Evolutionary conservation across 306 rosid genomes (phyloP), one percentile per base, ranked within the genome.

Genomic region (Sophora flavescens): DNA sequence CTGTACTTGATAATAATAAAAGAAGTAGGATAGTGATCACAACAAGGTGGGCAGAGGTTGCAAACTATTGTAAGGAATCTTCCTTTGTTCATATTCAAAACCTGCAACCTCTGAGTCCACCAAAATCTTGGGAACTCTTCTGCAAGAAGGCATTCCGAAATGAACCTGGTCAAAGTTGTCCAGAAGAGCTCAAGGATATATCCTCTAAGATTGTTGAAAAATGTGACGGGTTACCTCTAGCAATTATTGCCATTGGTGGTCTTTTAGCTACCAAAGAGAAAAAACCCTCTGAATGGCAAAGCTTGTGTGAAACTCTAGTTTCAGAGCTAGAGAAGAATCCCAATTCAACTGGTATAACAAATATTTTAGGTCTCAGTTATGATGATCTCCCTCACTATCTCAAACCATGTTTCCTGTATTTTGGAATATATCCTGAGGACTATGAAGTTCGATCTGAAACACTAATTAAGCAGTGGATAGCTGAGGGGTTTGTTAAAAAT

Each of bases 1-100:
- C 17, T 53, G 3, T 52, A 0, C 0, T 4, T 8, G 48, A 41
- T 41, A 5, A 17, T 15, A 16, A 71, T 7, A 39, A 32, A 0
- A 16, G 28, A 63, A 79, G 78, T 41, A 70, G 15, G 39, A 32
- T 79, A 50, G 0, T 78, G 0, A 71, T 71, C 4, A 79, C 83
- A 4, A 62, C 78, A 0, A 72, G 67, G 6, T 5, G 5, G 0
- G 1, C 1, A 1, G n/a, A 13, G 0, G 74, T 79, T 28, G 72
- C 1, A 0, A 0, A 2, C 0, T 9, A 2, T 4, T 61, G 50
- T 62, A 51, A 4, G 7, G 11, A 0, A 15, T 61, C 14, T 60
- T 28, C 58, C 1, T n/a, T 10, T 3, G 2, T 28, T 56, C 4
- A 71, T 36, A 14, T 56, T 22, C 66, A 38, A 14, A 3, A 56